Base-by-base conservation (phyloP, 371 early-diverging fungal genomes). In the Dichotomocladium elegans region DNA sequence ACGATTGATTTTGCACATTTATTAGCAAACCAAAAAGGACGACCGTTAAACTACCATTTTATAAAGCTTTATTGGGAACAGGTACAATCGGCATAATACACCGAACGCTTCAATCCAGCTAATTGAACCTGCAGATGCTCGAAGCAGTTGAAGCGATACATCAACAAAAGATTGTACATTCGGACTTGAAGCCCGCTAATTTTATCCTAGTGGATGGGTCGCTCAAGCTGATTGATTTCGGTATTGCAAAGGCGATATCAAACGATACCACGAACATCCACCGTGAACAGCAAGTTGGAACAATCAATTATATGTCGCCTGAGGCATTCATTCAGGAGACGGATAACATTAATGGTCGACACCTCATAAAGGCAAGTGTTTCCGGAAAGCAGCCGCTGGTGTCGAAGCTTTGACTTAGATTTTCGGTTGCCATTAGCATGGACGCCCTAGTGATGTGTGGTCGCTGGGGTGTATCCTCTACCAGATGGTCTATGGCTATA, bases 171-270 rank as follows among this genome's bases (percentile, higher is more conserved):
- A 94, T 98, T 56, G 89, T 99, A 3, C 99, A 99, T 59, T 80
- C 90, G 3, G 99, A 99, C 61, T 67, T 99, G 24, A 99, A 99
- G 63, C 99, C 99, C 0, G 96, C 94, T 22, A 96, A 96, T 66
- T 96, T 95, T 62, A 61, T 96, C 12, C 56, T 95, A 9, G 92
- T 93, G 2, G 78, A 81, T 47, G 96, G 93, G 2, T 53, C 74
- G 19, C 63, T 98, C 9, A 98, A 97, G 57, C 65, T 98, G 48
- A 99, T 98, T 53, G 99, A 99, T 65, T 99, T 99, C 82, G 99
- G 99, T n/a, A 99, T 99, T 49, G 95, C 98, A 4, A 97, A 94
- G 52, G 73, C 83, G 0, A 93, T 99, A 21, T 80, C 88, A 2
- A 93, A 91, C 66, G 96, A 97, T 62, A 98, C 99, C 0, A 98